These are phyloP conservation scores for Centrapalus pauciflorus DNA, from an alignment of 129 eudicot species.

Conservation along the genomic window DNA sequence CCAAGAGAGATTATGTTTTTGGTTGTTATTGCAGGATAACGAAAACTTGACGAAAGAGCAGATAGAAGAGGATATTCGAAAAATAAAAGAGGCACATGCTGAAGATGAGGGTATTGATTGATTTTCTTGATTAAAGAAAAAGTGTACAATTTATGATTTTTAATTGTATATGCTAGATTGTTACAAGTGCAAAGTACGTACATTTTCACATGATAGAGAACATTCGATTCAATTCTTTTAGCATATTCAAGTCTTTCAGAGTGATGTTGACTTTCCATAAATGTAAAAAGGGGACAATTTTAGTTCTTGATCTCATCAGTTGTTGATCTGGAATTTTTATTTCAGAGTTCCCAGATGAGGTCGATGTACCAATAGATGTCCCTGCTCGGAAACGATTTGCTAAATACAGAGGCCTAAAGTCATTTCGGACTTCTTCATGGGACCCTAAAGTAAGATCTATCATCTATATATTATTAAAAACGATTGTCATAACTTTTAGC, in stretches of 20 bases:
- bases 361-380: conserved; percentile 84
- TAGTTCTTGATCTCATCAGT: background rate
- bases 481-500: background rate
- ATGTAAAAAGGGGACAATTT: too few relatives aligned
- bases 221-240: background rate
- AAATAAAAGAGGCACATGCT: conserved; percentile 83
- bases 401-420: conserved; percentile 89
- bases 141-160: background rate
- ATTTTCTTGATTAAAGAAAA: background rate
- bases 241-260: background rate
- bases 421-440: conserved; percentile 91
- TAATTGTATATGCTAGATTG: background rate
- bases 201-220: too few relatives aligned
- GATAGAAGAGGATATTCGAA: conserved; percentile 82
- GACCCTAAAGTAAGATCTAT: conserved; percentile 68
- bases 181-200: background rate
- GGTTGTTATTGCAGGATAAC: conserved; percentile 66
- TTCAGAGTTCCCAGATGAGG: conserved; percentile 96
- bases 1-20: background rate
- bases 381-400: conserved; percentile 95
- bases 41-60: conserved; percentile 91
- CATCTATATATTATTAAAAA: background rate
- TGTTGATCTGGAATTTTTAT: conserved; percentile 1
- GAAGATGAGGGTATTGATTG: conserved; percentile 83
- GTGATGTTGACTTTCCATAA: too few relatives aligned